These are phyloP conservation scores for Bryopsis sp. DNA, from an alignment of 139 green algal genomes.

Conservation along the genomic window DNA sequence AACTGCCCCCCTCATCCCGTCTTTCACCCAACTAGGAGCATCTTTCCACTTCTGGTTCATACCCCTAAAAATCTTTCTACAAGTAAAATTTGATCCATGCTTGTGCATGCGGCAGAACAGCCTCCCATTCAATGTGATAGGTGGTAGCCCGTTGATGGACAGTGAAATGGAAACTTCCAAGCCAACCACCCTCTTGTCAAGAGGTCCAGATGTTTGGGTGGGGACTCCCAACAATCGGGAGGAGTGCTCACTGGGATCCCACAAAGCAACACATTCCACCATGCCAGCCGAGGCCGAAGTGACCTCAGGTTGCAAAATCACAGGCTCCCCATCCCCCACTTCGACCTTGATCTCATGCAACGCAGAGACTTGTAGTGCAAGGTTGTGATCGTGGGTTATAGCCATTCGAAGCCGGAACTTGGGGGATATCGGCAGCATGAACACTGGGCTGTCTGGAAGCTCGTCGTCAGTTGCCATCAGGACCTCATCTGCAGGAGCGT, in stretches of 20 bases:
- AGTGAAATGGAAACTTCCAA: neutral
- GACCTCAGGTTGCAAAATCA: neutral
- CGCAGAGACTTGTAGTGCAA: neutral
- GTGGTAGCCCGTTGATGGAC: neutral
- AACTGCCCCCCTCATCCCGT: neutral
- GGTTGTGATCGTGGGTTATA: neutral
- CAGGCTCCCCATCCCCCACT: neutral
- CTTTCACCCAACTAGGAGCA: slow-evolving; percentile 1
- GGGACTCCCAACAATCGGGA: neutral
- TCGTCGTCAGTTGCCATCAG: neutral
- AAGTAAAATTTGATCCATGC: neutral
- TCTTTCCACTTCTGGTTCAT: neutral
- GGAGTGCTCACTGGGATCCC: neutral
- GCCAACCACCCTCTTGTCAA: neutral
- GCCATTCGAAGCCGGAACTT: neutral
- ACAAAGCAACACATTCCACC: neutral
- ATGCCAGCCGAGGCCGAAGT: neutral
- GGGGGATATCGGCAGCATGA: neutral
- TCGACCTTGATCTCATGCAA: neutral
- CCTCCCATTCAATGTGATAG: neutral
- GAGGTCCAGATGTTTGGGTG: neutral
- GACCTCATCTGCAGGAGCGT: neutral
- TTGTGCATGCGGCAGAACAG: slow-evolving; percentile 7
- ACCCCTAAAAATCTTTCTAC: neutral
- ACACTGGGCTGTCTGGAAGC: neutral